Base-by-base conservation (phyloP, 352 stramenopile species). In the Phytophthora brassicae region DNA sequence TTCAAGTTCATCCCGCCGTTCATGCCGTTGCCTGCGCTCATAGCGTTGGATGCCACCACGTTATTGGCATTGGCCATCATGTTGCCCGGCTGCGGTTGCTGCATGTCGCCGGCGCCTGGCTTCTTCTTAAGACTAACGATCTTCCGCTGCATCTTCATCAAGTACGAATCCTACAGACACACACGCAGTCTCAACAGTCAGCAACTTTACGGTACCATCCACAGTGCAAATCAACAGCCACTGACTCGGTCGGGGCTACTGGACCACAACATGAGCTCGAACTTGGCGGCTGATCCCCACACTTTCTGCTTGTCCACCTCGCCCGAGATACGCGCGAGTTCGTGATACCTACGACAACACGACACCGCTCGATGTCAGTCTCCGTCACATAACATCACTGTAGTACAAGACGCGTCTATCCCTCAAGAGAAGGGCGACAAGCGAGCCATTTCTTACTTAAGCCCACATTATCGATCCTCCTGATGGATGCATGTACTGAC, bases 211-310 rank as follows among this genome's bases (percentile, higher is more conserved):
- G 9, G 17, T 5, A 11, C 14, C 28, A 41, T 20, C 13, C 13
- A 45, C 24, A 42, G 3, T 39, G 28, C 38, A 43, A 6, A 4
- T 6, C 26, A 58, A 43, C 23, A 60, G 28, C 1, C 14, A 71
- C 72, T 46, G 68, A 92, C 83, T 48, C 76, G 74, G 53, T 92
- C 83, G 39, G 65, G 67, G 41, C 78, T 89, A 57, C 83, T 92
- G 48, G 83, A 87, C 85, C 85, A 94, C 24, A 91, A 64, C 81
- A 89, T 92, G 63, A 94, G 68, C 73, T 94, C 85, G 58, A 94
- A 94, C 74, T 94, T 94, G 59, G 85, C 82, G 2, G 85, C 85
- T 20, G 85, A 92, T 45, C 79, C 72, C 85, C 85, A 94, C 33
- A 92, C 85, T 60, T 92, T 92, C 64, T 92, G 85, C 65, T 90